phyloP scores from a whole-genome alignment of 768 basidiomycete genomes.

The Hypholoma sublateritium region DNA sequence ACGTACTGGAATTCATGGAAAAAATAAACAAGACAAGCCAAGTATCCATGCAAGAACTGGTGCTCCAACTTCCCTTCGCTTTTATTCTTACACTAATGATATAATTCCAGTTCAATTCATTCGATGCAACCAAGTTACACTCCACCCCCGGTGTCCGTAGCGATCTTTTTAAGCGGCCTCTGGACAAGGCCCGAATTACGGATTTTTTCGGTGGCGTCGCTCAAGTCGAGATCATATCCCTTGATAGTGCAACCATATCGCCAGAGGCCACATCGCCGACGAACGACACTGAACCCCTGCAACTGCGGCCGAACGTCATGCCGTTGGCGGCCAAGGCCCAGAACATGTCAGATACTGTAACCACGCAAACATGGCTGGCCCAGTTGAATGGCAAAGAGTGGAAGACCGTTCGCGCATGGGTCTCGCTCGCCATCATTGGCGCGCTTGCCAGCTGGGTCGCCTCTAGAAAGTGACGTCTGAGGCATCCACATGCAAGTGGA shows the following conservation, averaged over 20 bases:
- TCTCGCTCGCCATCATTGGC: conserved; percentile 25
- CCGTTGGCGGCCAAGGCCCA: conserved; percentile 5
- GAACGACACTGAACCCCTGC: conserved; percentile 2
- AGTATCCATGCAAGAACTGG: conserved; percentile 78
- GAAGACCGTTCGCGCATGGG: conserved; percentile 28
- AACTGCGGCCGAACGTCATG: not conserved
- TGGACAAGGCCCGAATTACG: conserved; percentile 65
- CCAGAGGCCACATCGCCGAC: not conserved
- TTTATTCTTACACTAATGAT: not conserved
- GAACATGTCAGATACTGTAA: not conserved
- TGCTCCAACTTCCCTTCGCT: conserved; percentile 36
- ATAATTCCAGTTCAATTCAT: conserved; percentile 72
- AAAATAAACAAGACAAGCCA: conserved; percentile 88
- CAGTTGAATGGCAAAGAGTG: conserved; percentile 4
- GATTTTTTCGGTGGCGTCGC: conserved; percentile 91
- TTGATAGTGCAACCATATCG: not conserved
- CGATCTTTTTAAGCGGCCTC: conserved; percentile 71
- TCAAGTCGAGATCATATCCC: conserved; percentile 63
- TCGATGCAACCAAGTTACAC: conserved; percentile 70
- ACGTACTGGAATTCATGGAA: conserved; percentile 89
- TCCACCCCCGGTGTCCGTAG: conserved; percentile 90
- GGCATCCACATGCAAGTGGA: not conserved
- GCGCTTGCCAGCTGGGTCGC: conserved; percentile 30
- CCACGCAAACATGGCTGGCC: not conserved
- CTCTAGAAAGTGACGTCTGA: conserved; percentile 2